These are phyloP conservation scores for Pichia inconspicua DNA, from an alignment of 1,139 yeast species.

Conservation along the genomic window DNA sequence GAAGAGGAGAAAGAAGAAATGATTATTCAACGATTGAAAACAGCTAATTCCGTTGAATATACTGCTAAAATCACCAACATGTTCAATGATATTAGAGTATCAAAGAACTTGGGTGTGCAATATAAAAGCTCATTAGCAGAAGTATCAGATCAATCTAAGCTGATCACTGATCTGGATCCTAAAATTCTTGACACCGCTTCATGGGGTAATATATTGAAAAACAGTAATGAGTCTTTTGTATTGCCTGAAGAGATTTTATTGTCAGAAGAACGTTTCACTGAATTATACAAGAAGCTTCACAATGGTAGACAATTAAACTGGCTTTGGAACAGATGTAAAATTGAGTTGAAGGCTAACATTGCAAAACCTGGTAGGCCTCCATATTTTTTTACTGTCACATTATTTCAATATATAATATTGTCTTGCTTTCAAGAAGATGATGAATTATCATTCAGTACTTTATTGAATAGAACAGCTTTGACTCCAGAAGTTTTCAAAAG, in stretches of 20 bases:
- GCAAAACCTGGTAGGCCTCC: constrained; percentile 80
- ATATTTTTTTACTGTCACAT: constrained; percentile 70
- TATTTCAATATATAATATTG: constrained; percentile 80
- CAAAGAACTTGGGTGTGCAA: constrained; percentile 64
- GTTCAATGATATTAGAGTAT: constrained; percentile 91
- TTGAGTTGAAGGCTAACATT: constrained; percentile 85
- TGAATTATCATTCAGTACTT: constrained; percentile 51
- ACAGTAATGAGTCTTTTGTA: constrained; percentile 35
- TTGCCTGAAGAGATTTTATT: constrained; percentile 57
- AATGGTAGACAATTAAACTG: constrained; percentile 86
- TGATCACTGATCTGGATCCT: constrained; percentile 25
- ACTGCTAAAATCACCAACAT: constrained; percentile 90
- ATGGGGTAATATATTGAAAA: constrained; percentile 26
- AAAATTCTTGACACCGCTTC: constrained; percentile 26
- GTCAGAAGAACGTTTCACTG: constrained; percentile 61
- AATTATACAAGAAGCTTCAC: constrained; percentile 67
- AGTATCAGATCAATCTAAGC: constrained; percentile 24
- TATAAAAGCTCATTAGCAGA: constrained; percentile 46
- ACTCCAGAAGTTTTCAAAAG: constrained; percentile 61
- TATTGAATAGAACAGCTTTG: constrained; percentile 62
- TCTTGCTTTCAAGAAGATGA: constrained; percentile 67
- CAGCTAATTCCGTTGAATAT: constrained; percentile 86
- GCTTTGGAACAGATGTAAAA: constrained; percentile 94
- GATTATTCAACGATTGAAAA: constrained; percentile 79
- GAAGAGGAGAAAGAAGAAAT: constrained; percentile 73